Percentiles rank a stretch among this genome's conserved stretches.
phyloP scores from a whole-genome alignment of 2,329 filamentous ascomycete species.

The Leptographium flavum region DNA sequence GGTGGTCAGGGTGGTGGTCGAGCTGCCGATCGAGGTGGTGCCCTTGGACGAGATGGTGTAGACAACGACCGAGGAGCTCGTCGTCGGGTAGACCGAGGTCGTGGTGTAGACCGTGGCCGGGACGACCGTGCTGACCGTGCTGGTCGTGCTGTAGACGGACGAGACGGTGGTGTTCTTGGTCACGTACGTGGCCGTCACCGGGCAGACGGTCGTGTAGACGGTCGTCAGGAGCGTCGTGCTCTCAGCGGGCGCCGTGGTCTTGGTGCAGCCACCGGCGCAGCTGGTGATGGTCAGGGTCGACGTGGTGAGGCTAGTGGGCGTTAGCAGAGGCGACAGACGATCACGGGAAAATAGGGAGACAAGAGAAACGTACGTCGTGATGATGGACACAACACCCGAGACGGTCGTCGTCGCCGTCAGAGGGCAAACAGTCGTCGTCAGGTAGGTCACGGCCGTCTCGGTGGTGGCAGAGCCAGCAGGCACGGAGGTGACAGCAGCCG shows the following conservation, averaged over 20 bases:
- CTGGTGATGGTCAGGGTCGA: conserved; percentile 29
- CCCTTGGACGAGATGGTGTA: conserved; percentile 29
- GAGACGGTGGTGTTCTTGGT: conserved; percentile 14
- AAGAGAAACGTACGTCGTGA: conserved; percentile 19
- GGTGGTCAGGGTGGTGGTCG: conserved; percentile 27
- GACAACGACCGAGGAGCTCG: conserved; percentile 15
- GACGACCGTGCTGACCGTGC: conserved; percentile 20
- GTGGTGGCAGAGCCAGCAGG: not conserved
- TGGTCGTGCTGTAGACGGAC: conserved; percentile 28
- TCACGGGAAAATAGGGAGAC: not conserved
- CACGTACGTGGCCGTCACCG: conserved; percentile 1
- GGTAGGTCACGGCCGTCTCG: not conserved
- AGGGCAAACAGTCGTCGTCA: conserved; percentile 13
- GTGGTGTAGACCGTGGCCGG: conserved; percentile 13
- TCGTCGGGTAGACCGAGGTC: conserved; percentile 12
- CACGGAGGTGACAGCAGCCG: conserved; percentile 28
- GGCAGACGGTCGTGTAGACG: conserved; percentile 7
- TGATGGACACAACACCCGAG: conserved; percentile 25
- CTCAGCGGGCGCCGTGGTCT: conserved; percentile 12
- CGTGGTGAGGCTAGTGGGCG: conserved; percentile 17
- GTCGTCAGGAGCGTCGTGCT: conserved; percentile 18
- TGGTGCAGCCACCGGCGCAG: conserved; percentile 19
- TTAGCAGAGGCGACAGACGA: not conserved
- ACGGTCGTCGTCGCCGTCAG: conserved; percentile 27
- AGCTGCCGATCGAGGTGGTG: conserved; percentile 25